Conservation (phyloP, 176 grass and related monocot species). For the Triticum dicoccoides region DNA sequence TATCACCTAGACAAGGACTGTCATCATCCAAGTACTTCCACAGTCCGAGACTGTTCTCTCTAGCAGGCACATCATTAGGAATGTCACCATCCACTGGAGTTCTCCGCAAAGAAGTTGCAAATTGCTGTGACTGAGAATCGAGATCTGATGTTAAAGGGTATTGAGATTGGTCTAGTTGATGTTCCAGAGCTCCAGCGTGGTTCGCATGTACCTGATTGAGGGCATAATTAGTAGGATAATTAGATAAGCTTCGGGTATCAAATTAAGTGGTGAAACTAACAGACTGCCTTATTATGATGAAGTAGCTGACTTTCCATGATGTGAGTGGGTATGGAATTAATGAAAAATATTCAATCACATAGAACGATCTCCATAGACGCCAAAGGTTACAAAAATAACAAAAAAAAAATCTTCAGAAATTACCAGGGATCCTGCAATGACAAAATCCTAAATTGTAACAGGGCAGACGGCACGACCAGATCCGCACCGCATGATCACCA, state of each 20-base stretch:
- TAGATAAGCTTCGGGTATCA: slow-evolving; percentile 29
- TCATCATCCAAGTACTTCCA: slow-evolving; percentile 64
- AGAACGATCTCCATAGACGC: background rate
- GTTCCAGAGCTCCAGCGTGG: slow-evolving; percentile 33
- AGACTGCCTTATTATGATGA: slow-evolving; percentile 17
- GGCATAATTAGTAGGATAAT: slow-evolving; percentile 32
- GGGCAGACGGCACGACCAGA: background rate
- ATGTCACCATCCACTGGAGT: slow-evolving; percentile 18
- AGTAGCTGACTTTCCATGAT: background rate
- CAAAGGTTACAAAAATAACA: background rate
- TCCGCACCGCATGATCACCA: background rate
- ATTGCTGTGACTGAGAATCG: slow-evolving; percentile 37
- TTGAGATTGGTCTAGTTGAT: slow-evolving; percentile 32
- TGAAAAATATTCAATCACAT: background rate
- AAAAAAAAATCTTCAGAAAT: background rate
- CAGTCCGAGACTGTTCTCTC: slow-evolving; percentile 54
- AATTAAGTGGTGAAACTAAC: slow-evolving; percentile 30
- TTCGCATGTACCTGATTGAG: slow-evolving; percentile 25
- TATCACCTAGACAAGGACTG: slow-evolving; percentile 35
- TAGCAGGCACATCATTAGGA: slow-evolving; percentile 39
- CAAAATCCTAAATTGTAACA: background rate
- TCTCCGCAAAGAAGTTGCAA: slow-evolving; percentile 26
- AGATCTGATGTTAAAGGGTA: slow-evolving; percentile 28
- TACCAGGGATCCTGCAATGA: background rate
- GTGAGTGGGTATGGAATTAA: background rate